A percentile compares a stretch with the other conserved stretches of the same genome.
phyloP scores from a whole-genome alignment of 768 basidiomycete genomes.

The Macrolepiota fuliginosa region DNA sequence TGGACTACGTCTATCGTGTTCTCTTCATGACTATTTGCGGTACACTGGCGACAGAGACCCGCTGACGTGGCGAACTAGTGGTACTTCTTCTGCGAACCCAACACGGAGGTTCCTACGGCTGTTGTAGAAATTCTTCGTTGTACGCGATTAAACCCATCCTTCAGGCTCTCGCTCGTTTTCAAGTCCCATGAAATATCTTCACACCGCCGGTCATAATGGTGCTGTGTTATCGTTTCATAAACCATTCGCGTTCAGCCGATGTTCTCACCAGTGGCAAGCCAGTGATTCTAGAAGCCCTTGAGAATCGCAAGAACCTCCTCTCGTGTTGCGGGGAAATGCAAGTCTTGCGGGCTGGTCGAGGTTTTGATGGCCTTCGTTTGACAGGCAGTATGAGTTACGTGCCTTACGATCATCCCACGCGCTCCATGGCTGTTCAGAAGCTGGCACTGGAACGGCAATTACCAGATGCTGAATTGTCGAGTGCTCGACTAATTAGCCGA shows the following conservation, averaged over 20 bases:
- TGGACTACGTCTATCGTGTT: neutral
- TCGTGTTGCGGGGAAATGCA: neutral
- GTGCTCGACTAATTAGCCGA: constrained; percentile 12
- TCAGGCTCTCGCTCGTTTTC: neutral
- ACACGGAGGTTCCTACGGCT: too few species aligned
- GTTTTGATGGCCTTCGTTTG: neutral
- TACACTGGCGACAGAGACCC: neutral
- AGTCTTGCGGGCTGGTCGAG: neutral
- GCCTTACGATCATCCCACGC: constrained; percentile 8
- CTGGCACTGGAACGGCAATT: neutral
- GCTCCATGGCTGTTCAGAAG: neutral
- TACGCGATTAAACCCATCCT: neutral
- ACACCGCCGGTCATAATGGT: neutral
- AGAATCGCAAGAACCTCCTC: neutral
- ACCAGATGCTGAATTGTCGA: constrained; percentile 9
- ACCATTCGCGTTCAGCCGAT: neutral
- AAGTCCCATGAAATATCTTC: neutral
- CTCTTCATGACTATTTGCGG: neutral
- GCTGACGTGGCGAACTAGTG: neutral
- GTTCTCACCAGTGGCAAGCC: neutral
- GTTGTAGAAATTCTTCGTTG: neutral
- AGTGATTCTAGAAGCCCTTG: neutral
- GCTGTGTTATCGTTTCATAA: neutral
- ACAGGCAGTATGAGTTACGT: neutral
- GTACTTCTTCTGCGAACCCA: neutral